phyloP scores from a whole-genome alignment of 805 yeast genomes.

The Ogataea ganodermae region DNA sequence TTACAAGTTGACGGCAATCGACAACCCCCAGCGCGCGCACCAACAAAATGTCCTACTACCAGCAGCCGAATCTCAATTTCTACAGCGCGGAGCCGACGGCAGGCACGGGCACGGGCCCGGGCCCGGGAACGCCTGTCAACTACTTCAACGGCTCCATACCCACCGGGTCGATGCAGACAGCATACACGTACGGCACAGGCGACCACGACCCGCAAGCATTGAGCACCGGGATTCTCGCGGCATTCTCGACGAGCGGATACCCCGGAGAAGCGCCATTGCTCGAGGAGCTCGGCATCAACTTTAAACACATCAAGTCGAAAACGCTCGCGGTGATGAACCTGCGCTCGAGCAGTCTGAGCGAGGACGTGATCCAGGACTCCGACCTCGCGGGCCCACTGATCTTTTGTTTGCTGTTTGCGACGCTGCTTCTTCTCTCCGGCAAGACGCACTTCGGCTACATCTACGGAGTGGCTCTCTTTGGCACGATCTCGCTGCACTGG shows the following conservation, averaged over 20 bases:
- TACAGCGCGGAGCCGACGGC: slow-evolving; percentile 11
- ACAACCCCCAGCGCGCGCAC: neutral
- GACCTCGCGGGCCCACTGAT: slow-evolving; percentile 95
- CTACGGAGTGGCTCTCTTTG: slow-evolving; percentile 93
- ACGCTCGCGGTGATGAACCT: slow-evolving; percentile 88
- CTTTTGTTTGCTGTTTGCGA: slow-evolving; percentile 85
- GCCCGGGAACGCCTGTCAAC: slow-evolving; percentile 11
- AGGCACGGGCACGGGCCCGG: slow-evolving; percentile 3
- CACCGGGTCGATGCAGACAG: slow-evolving; percentile 33
- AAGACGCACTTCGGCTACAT: slow-evolving; percentile 96
- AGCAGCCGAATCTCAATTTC: slow-evolving; percentile 28
- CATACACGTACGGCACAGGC: slow-evolving; percentile 26
- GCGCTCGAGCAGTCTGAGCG: slow-evolving; percentile 53
- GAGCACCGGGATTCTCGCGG: slow-evolving; percentile 81
- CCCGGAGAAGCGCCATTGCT: slow-evolving; percentile 92
- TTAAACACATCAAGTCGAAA: slow-evolving; percentile 79
- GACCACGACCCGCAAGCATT: slow-evolving; percentile 43
- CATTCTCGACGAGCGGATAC: slow-evolving; percentile 90
- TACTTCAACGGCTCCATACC: slow-evolving; percentile 25
- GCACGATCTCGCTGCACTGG: slow-evolving; percentile 80
- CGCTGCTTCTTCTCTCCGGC: slow-evolving; percentile 79
- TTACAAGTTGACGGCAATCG: no score
- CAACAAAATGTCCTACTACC: slow-evolving; percentile 37
- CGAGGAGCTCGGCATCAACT: slow-evolving; percentile 93
- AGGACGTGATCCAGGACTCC: slow-evolving; percentile 80